A percentile compares a stretch with the other conserved stretches of the same genome.
phyloP scores from a whole-genome alignment of 2,329 filamentous ascomycete species.

The Cladosporium phlei region DNA sequence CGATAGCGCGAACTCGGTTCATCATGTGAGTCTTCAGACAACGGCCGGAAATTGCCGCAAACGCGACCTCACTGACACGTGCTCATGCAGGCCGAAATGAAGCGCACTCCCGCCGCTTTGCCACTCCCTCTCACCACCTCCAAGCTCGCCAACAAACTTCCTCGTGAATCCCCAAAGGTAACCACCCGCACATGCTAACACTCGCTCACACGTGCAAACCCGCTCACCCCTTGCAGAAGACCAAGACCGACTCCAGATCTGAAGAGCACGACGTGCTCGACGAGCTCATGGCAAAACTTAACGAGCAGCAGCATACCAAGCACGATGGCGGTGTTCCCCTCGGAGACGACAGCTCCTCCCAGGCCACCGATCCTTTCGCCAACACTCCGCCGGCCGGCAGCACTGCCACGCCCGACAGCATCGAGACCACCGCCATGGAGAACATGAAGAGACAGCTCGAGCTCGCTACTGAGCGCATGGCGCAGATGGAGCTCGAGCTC shows the following conservation, averaged over 20 bases:
- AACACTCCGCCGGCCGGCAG: conserved; percentile 24
- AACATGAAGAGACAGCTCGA: conserved; percentile 65
- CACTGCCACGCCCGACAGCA: conserved; percentile 19
- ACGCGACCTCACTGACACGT: conserved; percentile 10
- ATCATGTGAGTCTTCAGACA: neutral
- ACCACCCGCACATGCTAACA: neutral
- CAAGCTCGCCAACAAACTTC: conserved; percentile 31
- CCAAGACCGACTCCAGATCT: conserved; percentile 1
- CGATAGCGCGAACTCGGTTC: neutral
- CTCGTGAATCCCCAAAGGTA: conserved; percentile 18
- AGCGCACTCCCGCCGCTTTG: conserved; percentile 17
- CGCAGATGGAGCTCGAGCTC: conserved; percentile 66
- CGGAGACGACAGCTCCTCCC: conserved; percentile 30
- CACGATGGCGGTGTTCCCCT: conserved; percentile 43
- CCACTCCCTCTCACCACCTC: conserved; percentile 35
- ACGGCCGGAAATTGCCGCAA: neutral
- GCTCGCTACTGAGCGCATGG: conserved; percentile 65
- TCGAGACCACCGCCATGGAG: conserved; percentile 29
- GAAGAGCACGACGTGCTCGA: conserved; percentile 49
- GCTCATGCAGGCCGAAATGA: conserved; percentile 17
- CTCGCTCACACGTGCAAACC: conserved; percentile 19
- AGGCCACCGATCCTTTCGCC: conserved; percentile 29
- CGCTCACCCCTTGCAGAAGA: conserved; percentile 15
- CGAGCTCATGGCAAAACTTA: conserved; percentile 66
- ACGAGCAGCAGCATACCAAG: conserved; percentile 59